Evolutionary conservation across 2,329 filamentous ascomycete species (phyloP), one percentile per base, ranked within the genome.

Genomic region (Aspergillus brasiliensis): DNA sequence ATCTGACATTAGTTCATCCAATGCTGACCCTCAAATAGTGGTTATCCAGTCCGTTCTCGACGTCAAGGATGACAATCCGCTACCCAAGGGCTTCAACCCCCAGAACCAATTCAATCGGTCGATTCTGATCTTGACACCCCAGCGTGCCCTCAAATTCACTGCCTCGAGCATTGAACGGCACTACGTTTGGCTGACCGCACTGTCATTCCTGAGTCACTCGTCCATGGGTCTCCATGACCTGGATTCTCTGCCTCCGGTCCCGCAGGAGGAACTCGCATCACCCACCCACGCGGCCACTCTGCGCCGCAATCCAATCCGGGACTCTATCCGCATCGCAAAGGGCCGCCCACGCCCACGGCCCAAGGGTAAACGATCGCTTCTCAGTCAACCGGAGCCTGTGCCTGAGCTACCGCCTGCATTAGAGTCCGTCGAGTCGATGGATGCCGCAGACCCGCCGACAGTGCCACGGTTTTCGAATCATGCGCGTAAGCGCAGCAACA

Each of bases 11-110:
- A 25, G 47, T 44, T 56, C 27, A 58, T 57, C 25, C 15, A 11
- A 11, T 28, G 28, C 62, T 67, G 57, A 65, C 44, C 13, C 25
- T 65, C 59, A 58, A 61, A 31, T 70, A 97, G 93, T 99, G 69
- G 86, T 84, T 8, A 97, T 99, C 65, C 94, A 98, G 81, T 97
- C 95, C 8, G 95, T 99, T 4, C 83, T 99, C 28, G 95, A 99
- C 70, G 95, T 99, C 65, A 96, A 96, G 76, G 95, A 99, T 69
- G 92, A 95, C 71, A 96, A 95, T 63, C 86, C 91, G 6, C 75
- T 91, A 40, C 94, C 94, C 1, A 95, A 90, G 74, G 89, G 89
- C 56, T 78, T 83, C 42, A 77, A 75, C 19, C 65, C 76, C 4
- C 74, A 82, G 40, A 70, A 65, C 54, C 80, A 92, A 8, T 98